phyloP scores from a whole-genome alignment of 1,139 yeast genomes.

The Candida sanyaensis region DNA sequence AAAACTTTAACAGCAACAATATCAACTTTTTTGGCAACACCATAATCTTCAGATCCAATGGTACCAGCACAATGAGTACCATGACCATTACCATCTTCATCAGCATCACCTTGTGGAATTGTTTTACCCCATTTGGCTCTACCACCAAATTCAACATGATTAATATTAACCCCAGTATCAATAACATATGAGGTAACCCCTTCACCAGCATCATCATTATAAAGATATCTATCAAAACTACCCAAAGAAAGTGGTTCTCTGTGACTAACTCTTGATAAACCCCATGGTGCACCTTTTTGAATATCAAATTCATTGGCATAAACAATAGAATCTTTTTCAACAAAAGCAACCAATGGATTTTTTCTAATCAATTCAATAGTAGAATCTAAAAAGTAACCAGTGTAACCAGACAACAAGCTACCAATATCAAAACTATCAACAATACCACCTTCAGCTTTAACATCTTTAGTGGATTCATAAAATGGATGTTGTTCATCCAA shows the following conservation, averaged over 20 bases:
- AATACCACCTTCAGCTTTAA: constrained; percentile 55
- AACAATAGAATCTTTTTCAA: constrained; percentile 39
- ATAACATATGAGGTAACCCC: constrained; percentile 48
- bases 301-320: constrained; percentile 34
- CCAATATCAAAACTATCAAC: constrained; percentile 37
- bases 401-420: constrained; percentile 30
- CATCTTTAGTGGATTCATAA: constrained; percentile 31
- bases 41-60: constrained; percentile 44
- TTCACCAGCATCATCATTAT: constrained; percentile 41
- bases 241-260: constrained; percentile 37
- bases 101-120: constrained; percentile 29
- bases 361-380: constrained; percentile 27
- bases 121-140: constrained; percentile 47
- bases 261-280: constrained; percentile 38
- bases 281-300: constrained; percentile 46
- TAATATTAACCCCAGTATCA: constrained; percentile 44
- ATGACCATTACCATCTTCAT: constrained; percentile 55
- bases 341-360: constrained; percentile 33
- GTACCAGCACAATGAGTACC: constrained; percentile 52
- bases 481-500: constrained; percentile 38
- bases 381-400: constrained; percentile 33
- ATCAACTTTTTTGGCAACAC: constrained; percentile 44
- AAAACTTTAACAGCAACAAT: constrained; percentile 46
- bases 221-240: constrained; percentile 40
- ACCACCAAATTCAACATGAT: constrained; percentile 44